Percentiles rank a stretch among this genome's conserved stretches.
phyloP scores from a whole-genome alignment of 805 yeast genomes.

The Kluyveromyces siamensis region DNA sequence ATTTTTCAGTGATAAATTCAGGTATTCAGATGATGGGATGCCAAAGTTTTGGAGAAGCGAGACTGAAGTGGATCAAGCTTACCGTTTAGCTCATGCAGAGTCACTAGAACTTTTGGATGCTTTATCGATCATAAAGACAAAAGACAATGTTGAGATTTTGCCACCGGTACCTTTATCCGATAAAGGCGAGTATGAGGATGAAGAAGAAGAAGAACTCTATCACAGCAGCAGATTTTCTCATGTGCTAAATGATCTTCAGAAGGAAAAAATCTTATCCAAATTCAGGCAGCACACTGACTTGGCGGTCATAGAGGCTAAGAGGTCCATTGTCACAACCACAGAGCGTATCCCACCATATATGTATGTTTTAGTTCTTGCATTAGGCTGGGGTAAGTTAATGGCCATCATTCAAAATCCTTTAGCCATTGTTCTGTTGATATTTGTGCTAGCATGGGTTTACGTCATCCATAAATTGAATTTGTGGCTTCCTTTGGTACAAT shows the following conservation, averaged over 20 bases:
- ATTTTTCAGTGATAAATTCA: conserved; percentile 70
- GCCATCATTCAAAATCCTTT: conserved; percentile 82
- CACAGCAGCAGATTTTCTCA: conserved; percentile 43
- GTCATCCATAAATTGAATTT: conserved; percentile 62
- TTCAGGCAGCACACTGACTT: conserved; percentile 73
- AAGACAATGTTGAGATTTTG: conserved; percentile 45
- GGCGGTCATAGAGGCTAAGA: conserved; percentile 75
- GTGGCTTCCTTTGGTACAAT: conserved; percentile 63
- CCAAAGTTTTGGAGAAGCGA: conserved; percentile 77
- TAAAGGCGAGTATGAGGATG: conserved; percentile 25
- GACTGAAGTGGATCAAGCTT: conserved; percentile 61
- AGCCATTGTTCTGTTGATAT: conserved; percentile 37
- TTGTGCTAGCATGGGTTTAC: conserved; percentile 44
- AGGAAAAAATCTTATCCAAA: conserved; percentile 44
- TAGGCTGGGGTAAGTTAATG: conserved; percentile 96
- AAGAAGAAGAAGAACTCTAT: conserved; percentile 33
- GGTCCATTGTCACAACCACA: conserved; percentile 69
- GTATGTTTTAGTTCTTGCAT: conserved; percentile 56
- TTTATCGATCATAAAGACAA: conserved; percentile 44
- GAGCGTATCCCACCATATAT: conserved; percentile 81
- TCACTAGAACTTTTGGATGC: conserved; percentile 54
- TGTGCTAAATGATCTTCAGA: conserved; percentile 49
- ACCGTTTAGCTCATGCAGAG: conserved; percentile 46
- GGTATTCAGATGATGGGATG: conserved; percentile 73
- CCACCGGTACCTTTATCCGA: conserved; percentile 45